Conservation (phyloP, 2,329 filamentous ascomycete genomes). For the Sarocladiaceae sp. region DNA sequence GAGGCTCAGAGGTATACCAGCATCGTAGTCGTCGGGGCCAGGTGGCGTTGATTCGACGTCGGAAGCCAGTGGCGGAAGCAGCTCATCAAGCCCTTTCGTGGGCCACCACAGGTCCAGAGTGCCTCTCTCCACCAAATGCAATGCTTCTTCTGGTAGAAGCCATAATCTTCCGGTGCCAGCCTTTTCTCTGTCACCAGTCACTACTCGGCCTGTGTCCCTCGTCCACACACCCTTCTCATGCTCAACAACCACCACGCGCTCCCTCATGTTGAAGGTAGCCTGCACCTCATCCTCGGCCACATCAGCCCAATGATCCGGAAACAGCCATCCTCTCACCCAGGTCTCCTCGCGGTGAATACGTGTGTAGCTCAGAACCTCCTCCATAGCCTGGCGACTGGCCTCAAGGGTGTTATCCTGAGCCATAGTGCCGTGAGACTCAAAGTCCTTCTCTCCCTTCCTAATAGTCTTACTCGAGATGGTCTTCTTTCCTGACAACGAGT, state of each 20-base stretch:
- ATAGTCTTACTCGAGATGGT: conserved; percentile 60
- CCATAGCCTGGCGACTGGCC: conserved; percentile 81
- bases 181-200: conserved; percentile 52
- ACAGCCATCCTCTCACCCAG: conserved; percentile 69
- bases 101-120: conserved; percentile 87
- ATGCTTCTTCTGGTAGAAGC: conserved; percentile 86
- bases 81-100: conserved; percentile 42
- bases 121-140: conserved; percentile 85
- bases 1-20: conserved; percentile 79
- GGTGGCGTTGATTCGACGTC: conserved; percentile 16
- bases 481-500: conserved; percentile 46
- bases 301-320: conserved; percentile 51
- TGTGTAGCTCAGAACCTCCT: conserved; percentile 75
- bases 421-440: conserved; percentile 85
- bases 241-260: conserved; percentile 63
- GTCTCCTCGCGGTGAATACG: conserved; percentile 67
- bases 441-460: conserved; percentile 94
- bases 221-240: conserved; percentile 69
- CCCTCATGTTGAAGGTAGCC: conserved; percentile 23
- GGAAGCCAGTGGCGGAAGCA: conserved; percentile 34
- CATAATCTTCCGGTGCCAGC: conserved; percentile 63
- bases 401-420: conserved; percentile 76
- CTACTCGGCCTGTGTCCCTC: conserved; percentile 68
- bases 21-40: conserved; percentile 43
- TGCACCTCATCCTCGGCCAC: conserved; percentile 19